Base-by-base conservation (phyloP, 2,329 filamentous ascomycete species). In the Teratosphaeria epicoccoides region DNA sequence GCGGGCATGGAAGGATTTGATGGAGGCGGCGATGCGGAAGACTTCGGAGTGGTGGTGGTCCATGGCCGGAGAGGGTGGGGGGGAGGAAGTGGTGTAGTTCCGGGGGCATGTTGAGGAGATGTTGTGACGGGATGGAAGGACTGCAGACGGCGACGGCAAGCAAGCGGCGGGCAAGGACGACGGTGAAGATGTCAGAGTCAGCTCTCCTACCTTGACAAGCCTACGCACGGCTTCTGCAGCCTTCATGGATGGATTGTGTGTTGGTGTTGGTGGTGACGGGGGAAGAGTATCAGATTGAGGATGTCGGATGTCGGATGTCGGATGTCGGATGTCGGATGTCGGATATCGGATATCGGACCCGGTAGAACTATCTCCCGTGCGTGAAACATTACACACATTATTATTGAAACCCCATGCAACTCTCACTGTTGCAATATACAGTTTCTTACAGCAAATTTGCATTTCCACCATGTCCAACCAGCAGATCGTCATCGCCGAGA, bases 401-500 rank as follows among this genome's bases (percentile, higher is more conserved):
- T n/a, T n/a, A n/a, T n/a, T n/a, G n/a, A n/a, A n/a, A n/a, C n/a
- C n/a, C n/a, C n/a, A n/a, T n/a, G n/a, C n/a, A n/a, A n/a, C n/a
- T 37, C 12, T 37, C 29, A 37, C 14, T n/a, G 14, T 12, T n/a
- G 5, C 29, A n/a, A n/a, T n/a, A n/a, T n/a, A n/a, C n/a, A n/a
- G n/a, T 37, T 37, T 37, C 29, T 5, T 14, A 14, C 29, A 33
- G 29, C 29, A 9, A n/a, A n/a, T n/a, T n/a, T n/a, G n/a, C n/a
- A n/a, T n/a, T n/a, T n/a, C n/a, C 43, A 66, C 53, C 49, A 79
- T 79, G 76, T 71, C 77, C 48, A 80, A 84, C 62, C 81, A 84
- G 61, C 62, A 63, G 43, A 71, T 81, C 43, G 70, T 83, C 52
- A 80, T 85, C 63, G 75, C 79, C 55, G 81, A 85, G 63, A 85